Evolutionary conservation across 495 filamentous ascomycete species (phyloP), one percentile per base, ranked within the genome.

Genomic region (Lichenothelia convexa): DNA sequence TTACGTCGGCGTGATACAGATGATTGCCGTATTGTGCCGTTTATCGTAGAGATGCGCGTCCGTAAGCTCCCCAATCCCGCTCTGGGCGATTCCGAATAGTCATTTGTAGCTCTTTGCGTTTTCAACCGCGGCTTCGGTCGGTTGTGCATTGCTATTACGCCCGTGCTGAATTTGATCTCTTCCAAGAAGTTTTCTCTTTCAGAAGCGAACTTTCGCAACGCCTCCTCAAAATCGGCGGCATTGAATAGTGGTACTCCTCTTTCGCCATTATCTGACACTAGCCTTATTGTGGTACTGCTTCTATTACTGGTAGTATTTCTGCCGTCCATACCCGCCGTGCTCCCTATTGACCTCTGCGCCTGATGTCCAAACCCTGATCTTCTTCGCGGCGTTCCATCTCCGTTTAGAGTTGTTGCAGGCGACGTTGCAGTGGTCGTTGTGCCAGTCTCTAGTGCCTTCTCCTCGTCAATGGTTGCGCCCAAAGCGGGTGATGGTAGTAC

Each of bases 151-250:
- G 83, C 75, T 30, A 75, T 66, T 6, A 80, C 80, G 30, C 87
- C 89, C 16, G 87, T 84, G 46, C 71, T 86, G 54, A 93, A 78
- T 49, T 76, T 83, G 42, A 94, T 64, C 55, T 97, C 89, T 36
- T 91, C 83, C 46, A 97, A 53, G 53, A 97, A 95, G 42, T 76
- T 78, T 45, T 97, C 89, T 44, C 89, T 66, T 58, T 94, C 89
- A 32, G 79, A 78, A 27, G 89, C 83, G 58, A 97, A 97, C 54
- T 93, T 95, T 36, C 81, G 55, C 42, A 97, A 64, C 12, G 89
- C 89, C 47, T 78, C 67, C 47, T 94, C 87, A 48, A 97, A 97
- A 56, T 94, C 86, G 49, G 78, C 80, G 54, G 91, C 55, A 33
- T 42, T 65, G 18, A 65, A 57, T n/a, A 48, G 50, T 6, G 56